A percentile compares a stretch with the other conserved stretches of the same genome.
Conservation (phyloP, 1,284 basidiomycete genomes). For the Schizophyllum commune region DNA sequence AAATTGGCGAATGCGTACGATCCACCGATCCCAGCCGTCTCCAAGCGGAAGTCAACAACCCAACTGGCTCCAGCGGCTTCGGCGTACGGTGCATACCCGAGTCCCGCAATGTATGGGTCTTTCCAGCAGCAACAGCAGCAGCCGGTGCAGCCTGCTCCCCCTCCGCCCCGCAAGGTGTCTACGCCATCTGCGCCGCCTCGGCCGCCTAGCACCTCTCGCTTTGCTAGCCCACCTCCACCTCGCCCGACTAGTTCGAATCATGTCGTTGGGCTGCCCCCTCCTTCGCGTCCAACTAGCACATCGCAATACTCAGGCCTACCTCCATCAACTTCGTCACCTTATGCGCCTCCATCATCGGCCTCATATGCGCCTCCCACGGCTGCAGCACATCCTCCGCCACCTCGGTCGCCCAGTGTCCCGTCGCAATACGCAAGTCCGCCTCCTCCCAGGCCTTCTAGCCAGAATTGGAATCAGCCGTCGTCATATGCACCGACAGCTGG, state of each 20-base stretch:
- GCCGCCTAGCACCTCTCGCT: neutral
- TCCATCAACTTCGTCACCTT: neutral
- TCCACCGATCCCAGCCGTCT: conserved; percentile 57
- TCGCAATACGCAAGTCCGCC: neutral
- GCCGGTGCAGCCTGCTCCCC: neutral
- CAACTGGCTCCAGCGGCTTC: conserved; percentile 22
- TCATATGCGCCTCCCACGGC: neutral
- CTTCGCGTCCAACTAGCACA: neutral
- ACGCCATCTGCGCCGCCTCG: neutral
- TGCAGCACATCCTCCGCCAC: neutral
- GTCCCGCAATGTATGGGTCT: conserved; percentile 6
- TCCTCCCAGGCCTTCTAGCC: neutral
- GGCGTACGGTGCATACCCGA: conserved; percentile 19
- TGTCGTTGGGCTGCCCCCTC: neutral
- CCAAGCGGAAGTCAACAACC: conserved; percentile 34
- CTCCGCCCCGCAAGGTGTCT: neutral
- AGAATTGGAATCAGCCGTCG: neutral
- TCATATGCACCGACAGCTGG: neutral
- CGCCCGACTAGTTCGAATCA: neutral
- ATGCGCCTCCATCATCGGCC: no score
- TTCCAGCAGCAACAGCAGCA: neutral
- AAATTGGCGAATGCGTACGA: conserved; percentile 72
- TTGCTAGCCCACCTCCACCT: neutral
- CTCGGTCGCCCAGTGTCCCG: neutral
- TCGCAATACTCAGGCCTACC: neutral